phyloP scores from a whole-genome alignment of 208 protist genomes.

The Naegleria lovaniensis region DNA sequence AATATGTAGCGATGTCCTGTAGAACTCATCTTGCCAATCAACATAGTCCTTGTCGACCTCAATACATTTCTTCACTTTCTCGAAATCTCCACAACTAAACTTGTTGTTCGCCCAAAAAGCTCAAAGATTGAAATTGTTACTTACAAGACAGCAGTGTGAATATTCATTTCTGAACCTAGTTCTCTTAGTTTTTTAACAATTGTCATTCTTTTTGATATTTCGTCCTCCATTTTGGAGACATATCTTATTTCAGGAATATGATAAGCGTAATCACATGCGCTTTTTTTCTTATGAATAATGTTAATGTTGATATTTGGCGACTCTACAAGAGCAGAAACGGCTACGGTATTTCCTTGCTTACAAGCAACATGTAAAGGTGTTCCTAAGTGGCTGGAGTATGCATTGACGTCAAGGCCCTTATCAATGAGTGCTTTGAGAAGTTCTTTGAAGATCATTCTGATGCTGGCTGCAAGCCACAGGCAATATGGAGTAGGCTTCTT shows the following conservation, averaged over 20 bases:
- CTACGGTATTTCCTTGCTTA: background rate
- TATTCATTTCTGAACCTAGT: background rate
- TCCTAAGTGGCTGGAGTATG: background rate
- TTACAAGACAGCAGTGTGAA: background rate
- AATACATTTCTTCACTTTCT: background rate
- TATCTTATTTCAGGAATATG: background rate
- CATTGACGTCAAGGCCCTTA: background rate
- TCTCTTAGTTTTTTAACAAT: background rate
- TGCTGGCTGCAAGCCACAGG: background rate
- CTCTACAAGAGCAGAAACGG: background rate
- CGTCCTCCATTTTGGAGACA: background rate
- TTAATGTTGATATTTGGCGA: background rate
- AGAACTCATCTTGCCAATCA: background rate
- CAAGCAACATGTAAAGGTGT: background rate
- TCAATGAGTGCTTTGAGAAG: background rate
- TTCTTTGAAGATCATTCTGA: background rate
- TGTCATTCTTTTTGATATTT: background rate
- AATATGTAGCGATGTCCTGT: background rate
- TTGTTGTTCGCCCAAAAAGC: background rate
- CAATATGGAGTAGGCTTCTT: background rate
- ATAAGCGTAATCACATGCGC: background rate
- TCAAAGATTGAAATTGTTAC: background rate
- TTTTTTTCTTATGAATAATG: background rate
- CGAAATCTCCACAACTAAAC: background rate
- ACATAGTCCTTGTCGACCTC: background rate